Evolutionary conservation across 176 grass and related monocot genomes (phyloP).

Genomic region (Thinopyrum elongatum): DNA sequence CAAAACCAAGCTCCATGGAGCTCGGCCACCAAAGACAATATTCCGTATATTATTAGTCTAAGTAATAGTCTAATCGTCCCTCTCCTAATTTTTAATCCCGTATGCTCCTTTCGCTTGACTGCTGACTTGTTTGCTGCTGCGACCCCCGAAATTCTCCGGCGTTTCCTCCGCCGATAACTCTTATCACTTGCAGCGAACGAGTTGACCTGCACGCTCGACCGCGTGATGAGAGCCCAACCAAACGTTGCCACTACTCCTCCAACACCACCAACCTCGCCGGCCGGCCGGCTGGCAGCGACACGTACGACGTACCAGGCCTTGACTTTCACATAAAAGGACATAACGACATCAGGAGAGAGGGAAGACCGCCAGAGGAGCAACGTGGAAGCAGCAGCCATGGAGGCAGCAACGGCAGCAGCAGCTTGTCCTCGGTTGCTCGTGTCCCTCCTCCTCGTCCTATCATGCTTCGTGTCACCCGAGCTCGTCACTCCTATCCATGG

Average conservation of each 20-base stretch:
- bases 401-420: neutral
- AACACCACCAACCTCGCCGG: neutral
- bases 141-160: neutral
- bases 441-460: neutral
- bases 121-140: neutral
- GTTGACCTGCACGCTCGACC: neutral
- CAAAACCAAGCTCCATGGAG: too few relatives aligned
- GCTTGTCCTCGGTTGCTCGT: neutral
- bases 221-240: neutral
- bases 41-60: too few relatives aligned
- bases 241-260: neutral
- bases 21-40: too few relatives aligned
- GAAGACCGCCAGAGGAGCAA: neutral
- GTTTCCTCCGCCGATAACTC: neutral
- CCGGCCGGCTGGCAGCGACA: neutral
- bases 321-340: neutral
- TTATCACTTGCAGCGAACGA: neutral
- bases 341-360: neutral
- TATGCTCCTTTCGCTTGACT: neutral
- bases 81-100: neutral
- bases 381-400: conserved; percentile 2
- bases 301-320: neutral
- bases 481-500: neutral
- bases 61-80: too few relatives aligned
- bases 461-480: neutral